Percentiles rank a stretch among this genome's conserved stretches.
phyloP scores from a whole-genome alignment of 2,329 filamentous ascomycete genomes.

The Talaromyces rugulosus region DNA sequence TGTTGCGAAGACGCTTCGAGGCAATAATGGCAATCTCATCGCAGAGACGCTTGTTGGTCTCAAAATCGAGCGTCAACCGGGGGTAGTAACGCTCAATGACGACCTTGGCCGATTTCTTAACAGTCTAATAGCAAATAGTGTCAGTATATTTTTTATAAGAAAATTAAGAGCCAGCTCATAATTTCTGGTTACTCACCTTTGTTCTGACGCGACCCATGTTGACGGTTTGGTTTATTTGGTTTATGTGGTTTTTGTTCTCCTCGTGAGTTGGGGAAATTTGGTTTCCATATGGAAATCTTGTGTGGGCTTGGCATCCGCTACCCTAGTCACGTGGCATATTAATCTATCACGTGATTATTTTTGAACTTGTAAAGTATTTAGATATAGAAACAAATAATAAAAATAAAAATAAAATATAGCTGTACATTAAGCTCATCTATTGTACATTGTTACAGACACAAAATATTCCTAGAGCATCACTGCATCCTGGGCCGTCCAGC shows the following conservation, averaged over 20 bases:
- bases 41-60: constrained; percentile 99
- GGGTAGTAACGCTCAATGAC: constrained; percentile 99
- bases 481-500: background rate
- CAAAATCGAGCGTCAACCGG: constrained; percentile 97
- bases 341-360: background rate
- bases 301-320: constrained; percentile 10
- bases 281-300: constrained; percentile 7
- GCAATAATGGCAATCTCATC: constrained; percentile 99
- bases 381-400: background rate
- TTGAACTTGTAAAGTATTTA: background rate
- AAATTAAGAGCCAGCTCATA: background rate
- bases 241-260: background rate
- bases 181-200: constrained; percentile 30
- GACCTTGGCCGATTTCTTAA: constrained; percentile 93
- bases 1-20: constrained; percentile 98
- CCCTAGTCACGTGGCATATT: constrained; percentile 14
- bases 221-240: constrained; percentile 28
- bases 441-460: constrained; percentile 1
- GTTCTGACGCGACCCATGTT: constrained; percentile 49
- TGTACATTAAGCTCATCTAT: constrained; percentile 6
- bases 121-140: constrained; percentile 47
- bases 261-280: background rate
- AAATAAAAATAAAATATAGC: background rate
- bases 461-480: background rate
- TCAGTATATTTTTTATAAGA: background rate